Percentiles rank a stretch among this genome's conserved stretches.
phyloP scores from a whole-genome alignment of 2,329 filamentous ascomycete genomes.

The Hypoxylon sp. region DNA sequence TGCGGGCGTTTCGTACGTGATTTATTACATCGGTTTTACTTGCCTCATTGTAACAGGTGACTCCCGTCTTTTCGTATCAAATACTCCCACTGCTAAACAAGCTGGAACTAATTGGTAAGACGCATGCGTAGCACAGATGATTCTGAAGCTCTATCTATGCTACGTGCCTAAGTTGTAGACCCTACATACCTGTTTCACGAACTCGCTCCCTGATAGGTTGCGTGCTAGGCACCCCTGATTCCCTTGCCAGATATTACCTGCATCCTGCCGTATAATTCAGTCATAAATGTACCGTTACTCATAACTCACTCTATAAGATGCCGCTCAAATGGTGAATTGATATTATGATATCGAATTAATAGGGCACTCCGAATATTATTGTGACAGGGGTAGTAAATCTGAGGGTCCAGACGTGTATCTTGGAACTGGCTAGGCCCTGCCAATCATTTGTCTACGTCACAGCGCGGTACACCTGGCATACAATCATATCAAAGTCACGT shows the following conservation, averaged over 20 bases:
- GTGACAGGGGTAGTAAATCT: not conserved
- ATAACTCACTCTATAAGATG: not conserved
- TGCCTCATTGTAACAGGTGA: not conserved
- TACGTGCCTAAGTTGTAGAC: not conserved
- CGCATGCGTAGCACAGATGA: not conserved
- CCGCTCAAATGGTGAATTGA: not conserved
- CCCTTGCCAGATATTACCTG: not conserved
- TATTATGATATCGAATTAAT: not conserved
- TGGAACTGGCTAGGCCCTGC: not conserved
- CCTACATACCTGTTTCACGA: slow-evolving; percentile 1
- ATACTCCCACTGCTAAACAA: not conserved
- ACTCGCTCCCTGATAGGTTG: not conserved
- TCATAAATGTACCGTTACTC: not conserved
- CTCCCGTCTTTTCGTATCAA: not conserved
- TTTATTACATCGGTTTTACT: slow-evolving; percentile 1
- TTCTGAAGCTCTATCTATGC: not conserved
- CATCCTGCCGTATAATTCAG: not conserved
- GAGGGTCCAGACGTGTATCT: not conserved
- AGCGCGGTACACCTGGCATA: not conserved
- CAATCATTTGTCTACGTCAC: slow-evolving; percentile 35
- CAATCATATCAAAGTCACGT: slow-evolving; percentile 17
- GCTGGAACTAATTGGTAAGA: not conserved
- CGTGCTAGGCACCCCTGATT: not conserved
- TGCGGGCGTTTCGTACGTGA: slow-evolving; percentile 47
- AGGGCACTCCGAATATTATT: not conserved